These are phyloP conservation scores for Helenozyma baotianmanensis DNA, from an alignment of 805 yeast species.

Conservation along the genomic window DNA sequence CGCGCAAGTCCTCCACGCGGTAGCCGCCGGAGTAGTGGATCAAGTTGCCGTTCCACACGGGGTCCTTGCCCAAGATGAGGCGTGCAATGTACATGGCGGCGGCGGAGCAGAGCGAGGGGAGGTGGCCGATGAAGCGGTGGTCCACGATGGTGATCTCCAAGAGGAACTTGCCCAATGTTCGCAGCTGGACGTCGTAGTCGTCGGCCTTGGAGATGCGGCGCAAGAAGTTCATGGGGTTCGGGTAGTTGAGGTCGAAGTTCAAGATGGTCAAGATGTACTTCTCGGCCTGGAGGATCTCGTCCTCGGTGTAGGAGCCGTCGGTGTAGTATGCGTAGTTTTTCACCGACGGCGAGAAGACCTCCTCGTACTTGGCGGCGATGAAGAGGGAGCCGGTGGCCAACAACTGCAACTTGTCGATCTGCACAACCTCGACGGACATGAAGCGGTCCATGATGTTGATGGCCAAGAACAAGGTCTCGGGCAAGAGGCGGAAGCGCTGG, in stretches of 20 bases:
- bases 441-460: constrained; percentile 85
- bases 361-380: constrained; percentile 92
- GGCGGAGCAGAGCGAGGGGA: constrained; percentile 81
- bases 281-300: constrained; percentile 80
- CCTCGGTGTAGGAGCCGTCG: constrained; percentile 78
- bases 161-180: constrained; percentile 81
- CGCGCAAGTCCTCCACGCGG: constrained; percentile 64
- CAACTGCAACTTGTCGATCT: constrained; percentile 75
- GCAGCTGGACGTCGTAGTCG: constrained; percentile 75
- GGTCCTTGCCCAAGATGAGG: constrained; percentile 58
- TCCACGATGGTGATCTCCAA: constrained; percentile 76
- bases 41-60: constrained; percentile 79
- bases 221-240: constrained; percentile 86
- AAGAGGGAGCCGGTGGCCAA: constrained; percentile 82
- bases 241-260: constrained; percentile 72
- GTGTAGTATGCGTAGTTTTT: constrained; percentile 83
- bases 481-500: constrained; percentile 71
- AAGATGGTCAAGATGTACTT: constrained; percentile 68
- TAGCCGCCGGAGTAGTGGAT: constrained; percentile 92
- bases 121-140: constrained; percentile 63
- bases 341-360: constrained; percentile 82
- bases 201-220: constrained; percentile 89
- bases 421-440: constrained; percentile 68
- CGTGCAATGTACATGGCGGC: constrained; percentile 84
- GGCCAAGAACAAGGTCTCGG: constrained; percentile 81